phyloP scores from a whole-genome alignment of 305 asterid genomes.

The Fraxinus dipetala region DNA sequence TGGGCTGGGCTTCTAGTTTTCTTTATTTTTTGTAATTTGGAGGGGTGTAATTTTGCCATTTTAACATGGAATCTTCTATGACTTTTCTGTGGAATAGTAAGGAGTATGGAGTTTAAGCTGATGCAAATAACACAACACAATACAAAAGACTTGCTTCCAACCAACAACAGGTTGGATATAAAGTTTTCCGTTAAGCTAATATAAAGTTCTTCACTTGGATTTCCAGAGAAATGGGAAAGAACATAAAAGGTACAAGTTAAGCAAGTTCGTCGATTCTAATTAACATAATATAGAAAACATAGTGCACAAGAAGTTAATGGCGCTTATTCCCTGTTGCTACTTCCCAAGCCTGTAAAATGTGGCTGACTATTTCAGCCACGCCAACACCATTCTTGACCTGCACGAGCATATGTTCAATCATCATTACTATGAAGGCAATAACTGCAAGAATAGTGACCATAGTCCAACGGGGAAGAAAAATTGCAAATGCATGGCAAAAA shows the following conservation, averaged over 20 bases:
- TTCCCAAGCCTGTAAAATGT: constrained; percentile 75
- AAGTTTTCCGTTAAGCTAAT: background rate
- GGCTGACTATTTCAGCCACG: constrained; percentile 66
- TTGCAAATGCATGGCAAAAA: background rate
- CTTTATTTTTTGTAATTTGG: background rate
- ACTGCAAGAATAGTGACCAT: background rate
- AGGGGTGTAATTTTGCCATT: background rate
- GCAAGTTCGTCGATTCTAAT: background rate
- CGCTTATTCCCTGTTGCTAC: constrained; percentile 53
- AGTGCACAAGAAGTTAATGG: constrained; percentile 22
- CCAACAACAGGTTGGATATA: background rate
- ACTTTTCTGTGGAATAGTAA: background rate
- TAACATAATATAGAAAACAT: background rate
- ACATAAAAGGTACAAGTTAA: background rate
- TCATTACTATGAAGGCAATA: background rate
- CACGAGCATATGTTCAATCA: constrained; percentile 9
- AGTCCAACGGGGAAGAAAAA: background rate
- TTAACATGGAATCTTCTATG: background rate
- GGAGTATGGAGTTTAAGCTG: background rate
- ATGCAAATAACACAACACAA: background rate
- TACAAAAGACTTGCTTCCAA: background rate
- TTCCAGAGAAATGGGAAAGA: background rate
- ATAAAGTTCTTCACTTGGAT: background rate
- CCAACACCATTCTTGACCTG: constrained; percentile 97
- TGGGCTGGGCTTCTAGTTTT: background rate